Conservation (phyloP, 116 monocot genomes). For the Cymodocea nodosa region DNA sequence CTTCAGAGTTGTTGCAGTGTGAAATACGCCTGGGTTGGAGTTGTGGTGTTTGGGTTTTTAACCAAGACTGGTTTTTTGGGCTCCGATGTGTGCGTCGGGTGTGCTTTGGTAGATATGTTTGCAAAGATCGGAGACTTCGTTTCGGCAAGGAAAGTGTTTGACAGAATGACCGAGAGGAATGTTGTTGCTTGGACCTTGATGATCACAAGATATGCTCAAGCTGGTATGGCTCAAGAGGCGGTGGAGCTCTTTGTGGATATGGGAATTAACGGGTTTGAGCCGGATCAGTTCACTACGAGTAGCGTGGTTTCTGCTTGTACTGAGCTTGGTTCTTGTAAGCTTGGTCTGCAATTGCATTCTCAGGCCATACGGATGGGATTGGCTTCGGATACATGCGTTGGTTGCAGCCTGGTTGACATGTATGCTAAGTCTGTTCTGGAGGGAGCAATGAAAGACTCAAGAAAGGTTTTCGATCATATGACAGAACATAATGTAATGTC, state of each 20-base stretch:
- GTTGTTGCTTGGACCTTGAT: conserved; percentile 64
- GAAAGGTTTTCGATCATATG: conserved; percentile 55
- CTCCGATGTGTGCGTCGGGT: conserved; percentile 32
- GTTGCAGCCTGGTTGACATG: conserved; percentile 67
- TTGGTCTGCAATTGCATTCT: conserved; percentile 62
- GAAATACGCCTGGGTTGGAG: conserved; percentile 15
- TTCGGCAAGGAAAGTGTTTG: conserved; percentile 55
- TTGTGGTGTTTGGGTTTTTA: conserved; percentile 30
- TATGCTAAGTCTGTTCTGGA: conserved; percentile 42
- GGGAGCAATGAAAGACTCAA: conserved; percentile 30
- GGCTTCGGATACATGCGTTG: conserved; percentile 39
- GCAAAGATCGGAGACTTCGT: conserved; percentile 31
- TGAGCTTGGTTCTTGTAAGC: conserved; percentile 25
- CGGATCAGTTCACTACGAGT: conserved; percentile 60
- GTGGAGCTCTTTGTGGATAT: conserved; percentile 45
- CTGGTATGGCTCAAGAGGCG: conserved; percentile 30
- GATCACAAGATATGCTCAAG: conserved; percentile 55
- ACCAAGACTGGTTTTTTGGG: conserved; percentile 44
- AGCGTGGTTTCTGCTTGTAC: conserved; percentile 46
- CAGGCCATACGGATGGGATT: conserved; percentile 33
- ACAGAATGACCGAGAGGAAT: conserved; percentile 40
- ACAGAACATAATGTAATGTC: conserved; percentile 59
- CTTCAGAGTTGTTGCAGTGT: conserved; percentile 18
- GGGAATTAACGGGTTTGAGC: conserved; percentile 27
- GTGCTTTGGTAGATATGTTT: conserved; percentile 71